phyloP scores from a whole-genome alignment of 2,329 filamentous ascomycete genomes.

The Colletotrichum godetiae region DNA sequence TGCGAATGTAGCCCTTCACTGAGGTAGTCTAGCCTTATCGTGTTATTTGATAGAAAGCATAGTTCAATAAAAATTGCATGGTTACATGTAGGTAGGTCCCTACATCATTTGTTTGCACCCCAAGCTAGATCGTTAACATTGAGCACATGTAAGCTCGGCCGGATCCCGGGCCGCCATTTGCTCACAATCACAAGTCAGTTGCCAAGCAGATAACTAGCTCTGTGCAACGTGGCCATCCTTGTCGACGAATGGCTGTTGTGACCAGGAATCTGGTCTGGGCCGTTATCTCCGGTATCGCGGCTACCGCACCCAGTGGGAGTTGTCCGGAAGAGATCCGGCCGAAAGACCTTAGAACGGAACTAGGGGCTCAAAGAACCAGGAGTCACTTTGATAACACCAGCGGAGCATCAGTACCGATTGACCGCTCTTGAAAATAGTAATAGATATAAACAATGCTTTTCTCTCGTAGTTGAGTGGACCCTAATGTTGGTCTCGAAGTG shows the following conservation, averaged over 20 bases:
- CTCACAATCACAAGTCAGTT: background rate
- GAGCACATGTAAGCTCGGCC: conserved; percentile 1
- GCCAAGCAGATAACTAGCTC: background rate
- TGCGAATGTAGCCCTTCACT: background rate
- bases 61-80: too few species aligned
- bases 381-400: background rate
- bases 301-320: background rate
- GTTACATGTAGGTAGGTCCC: background rate
- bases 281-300: conserved; percentile 18
- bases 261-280: too few species aligned
- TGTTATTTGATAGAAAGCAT: too few species aligned
- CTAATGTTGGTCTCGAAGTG: background rate
- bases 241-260: background rate
- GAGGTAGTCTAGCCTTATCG: too few species aligned
- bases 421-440: background rate
- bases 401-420: background rate
- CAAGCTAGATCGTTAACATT: too few species aligned
- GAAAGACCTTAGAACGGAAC: background rate
- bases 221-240: background rate
- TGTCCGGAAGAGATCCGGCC: conserved; percentile 13
- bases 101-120: background rate
- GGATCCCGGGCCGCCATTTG: background rate
- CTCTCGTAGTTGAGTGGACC: background rate
- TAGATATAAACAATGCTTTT: background rate
- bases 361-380: too few species aligned